phyloP scores from a whole-genome alignment of 106 monocot species.

The Dendrobium officinale region DNA sequence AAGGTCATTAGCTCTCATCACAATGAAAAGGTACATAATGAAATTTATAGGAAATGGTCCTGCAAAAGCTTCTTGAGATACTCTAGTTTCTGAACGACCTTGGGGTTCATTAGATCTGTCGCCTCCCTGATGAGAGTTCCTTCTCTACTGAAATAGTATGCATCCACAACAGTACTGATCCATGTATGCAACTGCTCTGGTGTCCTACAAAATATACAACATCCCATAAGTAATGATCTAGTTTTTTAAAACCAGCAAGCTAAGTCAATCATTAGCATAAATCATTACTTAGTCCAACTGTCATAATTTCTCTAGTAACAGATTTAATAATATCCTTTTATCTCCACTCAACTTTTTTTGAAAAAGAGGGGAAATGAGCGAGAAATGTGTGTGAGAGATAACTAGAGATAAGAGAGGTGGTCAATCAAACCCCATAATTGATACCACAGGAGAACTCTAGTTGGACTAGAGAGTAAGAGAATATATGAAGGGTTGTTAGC shows the following conservation, averaged over 20 bases:
- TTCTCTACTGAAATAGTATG: conserved; percentile 83
- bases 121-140: conserved; percentile 82
- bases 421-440: not conserved
- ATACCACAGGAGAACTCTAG: too few relatives aligned
- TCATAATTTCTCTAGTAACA: too few relatives aligned
- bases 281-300: too few relatives aligned
- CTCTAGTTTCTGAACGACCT: conserved; percentile 64
- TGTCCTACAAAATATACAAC: conserved; percentile 39
- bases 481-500: too few relatives aligned
- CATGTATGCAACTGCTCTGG: conserved; percentile 66
- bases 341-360: too few relatives aligned
- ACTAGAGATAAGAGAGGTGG: too few relatives aligned
- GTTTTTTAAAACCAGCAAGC: too few relatives aligned
- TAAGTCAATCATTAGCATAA: too few relatives aligned
- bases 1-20: too few relatives aligned
- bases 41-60: conserved; percentile 51
- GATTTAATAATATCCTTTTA: too few relatives aligned
- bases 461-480: too few relatives aligned
- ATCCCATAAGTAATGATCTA: not conserved
- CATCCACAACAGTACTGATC: conserved; percentile 73
- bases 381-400: not conserved
- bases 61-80: conserved; percentile 57
- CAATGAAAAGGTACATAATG: not conserved
- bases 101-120: conserved; percentile 83
- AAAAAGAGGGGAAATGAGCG: too few relatives aligned